These are phyloP conservation scores for Pyricularia grisea DNA, from an alignment of 2,329 filamentous ascomycete species.

Conservation along the genomic window DNA sequence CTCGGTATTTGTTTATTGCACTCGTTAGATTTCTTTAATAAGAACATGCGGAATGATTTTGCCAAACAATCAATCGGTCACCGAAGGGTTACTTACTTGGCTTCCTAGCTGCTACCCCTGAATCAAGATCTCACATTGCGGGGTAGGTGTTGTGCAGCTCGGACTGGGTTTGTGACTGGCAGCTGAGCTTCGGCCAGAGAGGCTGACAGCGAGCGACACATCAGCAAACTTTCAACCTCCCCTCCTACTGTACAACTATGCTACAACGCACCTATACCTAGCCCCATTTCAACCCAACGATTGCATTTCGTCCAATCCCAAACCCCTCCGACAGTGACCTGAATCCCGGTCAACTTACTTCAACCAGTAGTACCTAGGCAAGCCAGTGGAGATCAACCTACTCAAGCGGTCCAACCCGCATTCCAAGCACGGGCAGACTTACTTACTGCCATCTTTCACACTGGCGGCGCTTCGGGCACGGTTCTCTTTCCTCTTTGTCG, in stretches of 20 bases:
- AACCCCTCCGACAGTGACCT: not conserved
- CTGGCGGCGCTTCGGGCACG: constrained; percentile 24
- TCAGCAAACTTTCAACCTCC: not conserved
- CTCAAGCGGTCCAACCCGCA: not conserved
- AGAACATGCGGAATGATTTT: not conserved
- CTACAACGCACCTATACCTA: not conserved
- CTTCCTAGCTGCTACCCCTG: not conserved
- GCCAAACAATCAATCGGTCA: not conserved
- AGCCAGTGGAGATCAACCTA: not conserved
- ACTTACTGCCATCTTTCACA: constrained; percentile 14
- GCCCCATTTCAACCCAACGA: too few species aligned
- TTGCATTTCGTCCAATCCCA: too few species aligned
- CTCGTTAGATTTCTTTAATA: not conserved
- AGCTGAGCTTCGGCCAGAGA: not conserved
- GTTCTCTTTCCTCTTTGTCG: constrained; percentile 29
- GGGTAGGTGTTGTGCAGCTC: not conserved
- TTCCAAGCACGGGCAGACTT: not conserved
- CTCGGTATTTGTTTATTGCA: too few species aligned
- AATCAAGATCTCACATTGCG: not conserved
- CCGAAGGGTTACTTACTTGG: not conserved
- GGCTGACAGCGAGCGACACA: not conserved
- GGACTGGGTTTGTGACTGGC: not conserved
- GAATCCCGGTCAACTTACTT: not conserved
- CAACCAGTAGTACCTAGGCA: not conserved
- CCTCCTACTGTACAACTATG: not conserved